Conservation (phyloP, 768 basidiomycete species). For the Phlebiopsis flavidoalba region DNA sequence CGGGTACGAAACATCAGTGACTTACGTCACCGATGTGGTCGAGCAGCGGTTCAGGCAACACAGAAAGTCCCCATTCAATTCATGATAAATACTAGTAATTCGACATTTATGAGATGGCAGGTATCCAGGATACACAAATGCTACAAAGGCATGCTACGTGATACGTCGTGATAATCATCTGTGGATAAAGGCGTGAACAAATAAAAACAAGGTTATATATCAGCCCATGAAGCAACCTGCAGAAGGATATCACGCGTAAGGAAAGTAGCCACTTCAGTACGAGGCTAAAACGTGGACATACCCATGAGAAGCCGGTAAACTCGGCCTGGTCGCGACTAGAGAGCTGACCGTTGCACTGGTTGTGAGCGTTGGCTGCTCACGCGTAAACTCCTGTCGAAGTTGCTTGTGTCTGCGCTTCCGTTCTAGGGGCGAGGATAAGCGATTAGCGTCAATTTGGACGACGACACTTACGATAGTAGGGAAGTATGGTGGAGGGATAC, state of each 20-base stretch:
- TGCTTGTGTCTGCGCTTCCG: slow-evolving; percentile 82
- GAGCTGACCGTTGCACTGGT: slow-evolving; percentile 94
- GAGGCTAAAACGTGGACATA: slow-evolving; percentile 28
- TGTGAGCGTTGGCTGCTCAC: slow-evolving; percentile 93
- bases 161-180: slow-evolving; percentile 20
- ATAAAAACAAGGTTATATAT: slow-evolving; percentile 15
- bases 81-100: slow-evolving; percentile 7
- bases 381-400: slow-evolving; percentile 97
- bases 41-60: background rate
- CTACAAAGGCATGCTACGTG: slow-evolving; percentile 14
- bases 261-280: slow-evolving; percentile 2
- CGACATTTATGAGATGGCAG: slow-evolving; percentile 22
- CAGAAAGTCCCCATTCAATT: background rate
- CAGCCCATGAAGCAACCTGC: slow-evolving; percentile 36
- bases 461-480: slow-evolving; percentile 75
- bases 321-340: slow-evolving; percentile 88
- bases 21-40: background rate
- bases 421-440: slow-evolving; percentile 39
- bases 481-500: slow-evolving; percentile 96
- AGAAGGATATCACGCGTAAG: slow-evolving; percentile 4
- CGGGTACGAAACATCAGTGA: background rate
- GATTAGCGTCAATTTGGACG: background rate
- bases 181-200: slow-evolving; percentile 7
- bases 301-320: slow-evolving; percentile 98
- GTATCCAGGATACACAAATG: slow-evolving; percentile 28